Evolutionary conservation across 345 rosid genomes (phyloP).

Genomic region (Geranium rotundifolium): DNA sequence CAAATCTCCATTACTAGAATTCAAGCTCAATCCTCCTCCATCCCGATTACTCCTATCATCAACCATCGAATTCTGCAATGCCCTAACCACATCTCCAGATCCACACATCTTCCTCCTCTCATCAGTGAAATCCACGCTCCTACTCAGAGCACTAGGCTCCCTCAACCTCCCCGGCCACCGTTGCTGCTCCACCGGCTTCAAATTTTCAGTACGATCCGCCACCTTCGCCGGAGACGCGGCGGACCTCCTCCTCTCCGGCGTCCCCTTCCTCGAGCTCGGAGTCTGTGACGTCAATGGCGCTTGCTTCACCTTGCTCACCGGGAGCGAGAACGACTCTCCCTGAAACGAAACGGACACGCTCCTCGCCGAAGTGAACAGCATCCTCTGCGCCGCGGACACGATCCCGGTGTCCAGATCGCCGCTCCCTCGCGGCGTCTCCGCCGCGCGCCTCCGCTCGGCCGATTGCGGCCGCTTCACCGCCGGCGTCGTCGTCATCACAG

Average conservation of each 20-base stretch:
- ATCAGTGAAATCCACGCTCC: constrained; percentile 44
- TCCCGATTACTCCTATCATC: constrained; percentile 27
- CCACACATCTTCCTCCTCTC: constrained; percentile 31
- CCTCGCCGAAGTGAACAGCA: constrained; percentile 52
- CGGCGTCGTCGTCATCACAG: not conserved
- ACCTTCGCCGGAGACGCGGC: not conserved
- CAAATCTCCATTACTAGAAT: constrained; percentile 29
- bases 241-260: constrained; percentile 61
- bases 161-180: constrained; percentile 51
- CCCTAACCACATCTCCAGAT: constrained; percentile 41
- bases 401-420: not conserved
- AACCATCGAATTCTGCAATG: constrained; percentile 36
- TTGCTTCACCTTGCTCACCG: constrained; percentile 51
- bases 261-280: constrained; percentile 33
- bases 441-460: not conserved
- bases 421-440: not conserved
- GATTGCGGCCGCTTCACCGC: not conserved
- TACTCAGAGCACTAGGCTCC: constrained; percentile 32
- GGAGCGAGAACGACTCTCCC: constrained; percentile 58
- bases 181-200: constrained; percentile 2
- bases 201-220: too few species aligned
- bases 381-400: constrained; percentile 36
- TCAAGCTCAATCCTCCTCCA: constrained; percentile 38
- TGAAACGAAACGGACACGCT: constrained; percentile 63
- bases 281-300: constrained; percentile 29